These are phyloP conservation scores for Lippia alba DNA, from an alignment of 305 asterid genomes.

Conservation along the genomic window DNA sequence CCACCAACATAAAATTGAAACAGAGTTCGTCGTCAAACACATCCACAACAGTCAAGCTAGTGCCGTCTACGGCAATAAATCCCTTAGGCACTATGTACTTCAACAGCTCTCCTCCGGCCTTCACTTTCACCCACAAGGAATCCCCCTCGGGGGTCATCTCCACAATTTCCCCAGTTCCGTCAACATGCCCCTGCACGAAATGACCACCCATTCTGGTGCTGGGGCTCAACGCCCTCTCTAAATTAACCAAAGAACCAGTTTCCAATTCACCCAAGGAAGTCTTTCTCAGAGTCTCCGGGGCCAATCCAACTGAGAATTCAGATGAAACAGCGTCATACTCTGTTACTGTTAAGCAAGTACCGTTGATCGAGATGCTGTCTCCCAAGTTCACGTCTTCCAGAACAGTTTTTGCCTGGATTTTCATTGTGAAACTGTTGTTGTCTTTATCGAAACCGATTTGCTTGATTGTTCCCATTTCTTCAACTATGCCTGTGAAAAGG, in stretches of 20 bases:
- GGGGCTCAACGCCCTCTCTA: slow-evolving; percentile 91
- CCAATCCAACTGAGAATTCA: slow-evolving; percentile 75
- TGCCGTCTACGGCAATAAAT: slow-evolving; percentile 82
- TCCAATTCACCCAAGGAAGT: slow-evolving; percentile 69
- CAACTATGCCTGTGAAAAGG: slow-evolving; percentile 91
- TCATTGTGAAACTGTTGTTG: slow-evolving; percentile 69
- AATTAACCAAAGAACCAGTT: slow-evolving; percentile 68
- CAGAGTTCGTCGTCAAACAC: slow-evolving; percentile 76
- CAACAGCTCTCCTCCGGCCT: slow-evolving; percentile 56
- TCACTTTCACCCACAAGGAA: slow-evolving; percentile 87
- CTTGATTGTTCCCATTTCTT: slow-evolving; percentile 75
- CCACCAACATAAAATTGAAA: slow-evolving; percentile 85
- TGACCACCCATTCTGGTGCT: slow-evolving; percentile 94
- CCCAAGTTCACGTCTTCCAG: slow-evolving; percentile 83
- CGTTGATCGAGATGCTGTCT: slow-evolving; percentile 93
- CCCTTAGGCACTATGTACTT: slow-evolving; percentile 93
- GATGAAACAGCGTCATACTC: slow-evolving; percentile 50
- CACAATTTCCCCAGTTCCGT: slow-evolving; percentile 78
- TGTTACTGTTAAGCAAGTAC: slow-evolving; percentile 88
- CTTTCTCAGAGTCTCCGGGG: slow-evolving; percentile 87
- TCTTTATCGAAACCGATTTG: slow-evolving; percentile 63
- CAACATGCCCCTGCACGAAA: slow-evolving; percentile 95
- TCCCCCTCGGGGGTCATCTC: slow-evolving; percentile 70
- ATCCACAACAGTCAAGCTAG: slow-evolving; percentile 91
- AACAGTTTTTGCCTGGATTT: slow-evolving; percentile 60